A percentile compares a stretch with the other conserved stretches of the same genome.
These are phyloP conservation scores for Spizellomyces sp. DNA, from an alignment of 192 early-diverging fungal species.

Conservation along the genomic window DNA sequence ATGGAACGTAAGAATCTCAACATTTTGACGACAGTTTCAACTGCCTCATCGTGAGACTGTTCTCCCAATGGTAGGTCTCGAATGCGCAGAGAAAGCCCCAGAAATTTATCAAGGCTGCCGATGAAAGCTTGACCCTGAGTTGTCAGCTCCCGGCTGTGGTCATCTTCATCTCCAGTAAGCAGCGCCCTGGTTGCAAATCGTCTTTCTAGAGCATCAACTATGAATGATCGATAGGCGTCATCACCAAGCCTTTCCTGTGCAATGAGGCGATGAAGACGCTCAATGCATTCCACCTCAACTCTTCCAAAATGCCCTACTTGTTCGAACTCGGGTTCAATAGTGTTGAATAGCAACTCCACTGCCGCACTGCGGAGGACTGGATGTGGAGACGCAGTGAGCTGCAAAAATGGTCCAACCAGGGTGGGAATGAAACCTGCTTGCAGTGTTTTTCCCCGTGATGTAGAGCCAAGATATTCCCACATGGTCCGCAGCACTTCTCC, in stretches of 20 bases:
- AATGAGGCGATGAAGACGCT: slow-evolving; percentile 46
- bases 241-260: slow-evolving; percentile 39
- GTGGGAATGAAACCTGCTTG: slow-evolving; percentile 37
- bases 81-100: slow-evolving; percentile 52
- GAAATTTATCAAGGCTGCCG: slow-evolving; percentile 50
- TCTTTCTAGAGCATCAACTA: slow-evolving; percentile 45
- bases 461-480: slow-evolving; percentile 52
- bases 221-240: slow-evolving; percentile 44
- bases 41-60: slow-evolving; percentile 64
- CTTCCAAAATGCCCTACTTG: slow-evolving; percentile 37
- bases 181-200: slow-evolving; percentile 36
- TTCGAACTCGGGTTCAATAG: slow-evolving; percentile 41
- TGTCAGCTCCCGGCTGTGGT: slow-evolving; percentile 24
- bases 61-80: slow-evolving; percentile 57
- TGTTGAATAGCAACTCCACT: slow-evolving; percentile 46
- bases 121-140: slow-evolving; percentile 43
- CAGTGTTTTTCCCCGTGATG: slow-evolving; percentile 29
- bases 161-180: slow-evolving; percentile 9
- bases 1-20: slow-evolving; percentile 65
- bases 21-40: slow-evolving; percentile 62
- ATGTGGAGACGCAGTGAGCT: slow-evolving; percentile 51
- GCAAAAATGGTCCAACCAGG: slow-evolving; percentile 49
- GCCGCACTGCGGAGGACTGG: slow-evolving; percentile 41
- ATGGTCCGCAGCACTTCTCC: slow-evolving; percentile 53
- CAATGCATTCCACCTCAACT: slow-evolving; percentile 50